phyloP scores from a whole-genome alignment of 139 green algal species.

The Zygnema cylindricum region DNA sequence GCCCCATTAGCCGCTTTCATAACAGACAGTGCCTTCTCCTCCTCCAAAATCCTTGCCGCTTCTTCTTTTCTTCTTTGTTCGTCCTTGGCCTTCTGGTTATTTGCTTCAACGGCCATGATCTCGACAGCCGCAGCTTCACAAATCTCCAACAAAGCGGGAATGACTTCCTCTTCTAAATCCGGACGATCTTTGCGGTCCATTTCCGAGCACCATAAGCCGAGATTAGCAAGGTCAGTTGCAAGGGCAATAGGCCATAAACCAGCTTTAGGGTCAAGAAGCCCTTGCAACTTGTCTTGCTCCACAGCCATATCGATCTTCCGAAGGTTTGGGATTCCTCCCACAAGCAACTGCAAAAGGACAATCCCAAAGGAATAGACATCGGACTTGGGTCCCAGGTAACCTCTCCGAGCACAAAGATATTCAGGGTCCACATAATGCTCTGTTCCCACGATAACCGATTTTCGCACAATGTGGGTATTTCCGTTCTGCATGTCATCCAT shows the following conservation, averaged over 20 bases:
- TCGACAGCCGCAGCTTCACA: slow-evolving; percentile 33
- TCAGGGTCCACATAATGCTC: slow-evolving; percentile 83
- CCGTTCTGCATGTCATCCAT: slow-evolving; percentile 29
- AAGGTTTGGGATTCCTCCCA: slow-evolving; percentile 39
- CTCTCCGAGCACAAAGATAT: slow-evolving; percentile 53
- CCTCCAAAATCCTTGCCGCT: not conserved
- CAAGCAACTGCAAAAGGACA: slow-evolving; percentile 63
- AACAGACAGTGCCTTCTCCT: not conserved
- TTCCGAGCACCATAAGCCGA: slow-evolving; percentile 42
- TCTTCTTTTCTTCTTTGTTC: slow-evolving; percentile 9
- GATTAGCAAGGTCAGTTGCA: slow-evolving; percentile 32
- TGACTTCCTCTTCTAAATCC: slow-evolving; percentile 47
- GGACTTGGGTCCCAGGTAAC: slow-evolving; percentile 38
- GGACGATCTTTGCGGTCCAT: slow-evolving; percentile 45
- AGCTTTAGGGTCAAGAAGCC: slow-evolving; percentile 36
- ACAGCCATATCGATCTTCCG: slow-evolving; percentile 27
- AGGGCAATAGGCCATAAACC: slow-evolving; percentile 37
- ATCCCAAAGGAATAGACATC: slow-evolving; percentile 70
- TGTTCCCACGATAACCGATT: slow-evolving; percentile 58
- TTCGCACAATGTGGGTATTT: slow-evolving; percentile 55
- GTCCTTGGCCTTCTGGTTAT: slow-evolving; percentile 23
- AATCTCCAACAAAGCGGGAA: slow-evolving; percentile 39
- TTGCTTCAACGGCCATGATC: slow-evolving; percentile 19
- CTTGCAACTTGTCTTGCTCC: slow-evolving; percentile 28
- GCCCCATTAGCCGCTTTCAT: too few relatives aligned